Percentiles rank a stretch among this genome's conserved stretches.
These are phyloP conservation scores for Mimosa bimucronata DNA, from an alignment of 306 rosid species.

Conservation along the genomic window DNA sequence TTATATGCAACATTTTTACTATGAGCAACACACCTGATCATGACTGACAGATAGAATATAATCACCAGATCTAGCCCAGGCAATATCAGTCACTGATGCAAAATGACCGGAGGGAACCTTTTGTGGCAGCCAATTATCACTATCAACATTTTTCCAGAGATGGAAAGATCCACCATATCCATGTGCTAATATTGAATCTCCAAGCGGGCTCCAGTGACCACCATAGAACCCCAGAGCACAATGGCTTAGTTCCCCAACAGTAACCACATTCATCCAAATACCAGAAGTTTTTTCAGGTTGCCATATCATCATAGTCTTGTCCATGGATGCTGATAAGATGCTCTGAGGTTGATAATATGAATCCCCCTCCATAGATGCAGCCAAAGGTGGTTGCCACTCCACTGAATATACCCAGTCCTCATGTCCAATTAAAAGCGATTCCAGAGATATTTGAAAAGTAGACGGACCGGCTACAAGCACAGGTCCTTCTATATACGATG, in stretches of 20 bases:
- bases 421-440: slow-evolving; percentile 92
- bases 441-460: slow-evolving; percentile 83
- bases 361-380: slow-evolving; percentile 49
- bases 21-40: slow-evolving; percentile 73
- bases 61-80: slow-evolving; percentile 84
- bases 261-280: slow-evolving; percentile 98
- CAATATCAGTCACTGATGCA: slow-evolving; percentile 78
- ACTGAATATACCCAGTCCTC: slow-evolving; percentile 99
- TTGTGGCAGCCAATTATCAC: slow-evolving; percentile 84
- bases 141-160: slow-evolving; percentile 87
- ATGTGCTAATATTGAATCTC: slow-evolving; percentile 88
- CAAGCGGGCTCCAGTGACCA: slow-evolving; percentile 92
- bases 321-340: slow-evolving; percentile 98
- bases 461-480: slow-evolving; percentile 70
- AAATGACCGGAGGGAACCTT: slow-evolving; percentile 99
- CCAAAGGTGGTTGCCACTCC: slow-evolving; percentile 84
- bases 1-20: not conserved
- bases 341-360: slow-evolving; percentile 72
- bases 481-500: slow-evolving; percentile 95
- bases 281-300: slow-evolving; percentile 92
- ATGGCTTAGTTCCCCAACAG: slow-evolving; percentile 95
- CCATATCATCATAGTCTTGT: slow-evolving; percentile 99
- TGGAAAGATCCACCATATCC: slow-evolving; percentile 99
- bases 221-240: slow-evolving; percentile 97
- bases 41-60: slow-evolving; percentile 87